Percentiles rank a stretch among this genome's conserved stretches.
These are phyloP conservation scores for Diaporthe citri DNA, from an alignment of 2,329 filamentous ascomycete species.

Conservation along the genomic window DNA sequence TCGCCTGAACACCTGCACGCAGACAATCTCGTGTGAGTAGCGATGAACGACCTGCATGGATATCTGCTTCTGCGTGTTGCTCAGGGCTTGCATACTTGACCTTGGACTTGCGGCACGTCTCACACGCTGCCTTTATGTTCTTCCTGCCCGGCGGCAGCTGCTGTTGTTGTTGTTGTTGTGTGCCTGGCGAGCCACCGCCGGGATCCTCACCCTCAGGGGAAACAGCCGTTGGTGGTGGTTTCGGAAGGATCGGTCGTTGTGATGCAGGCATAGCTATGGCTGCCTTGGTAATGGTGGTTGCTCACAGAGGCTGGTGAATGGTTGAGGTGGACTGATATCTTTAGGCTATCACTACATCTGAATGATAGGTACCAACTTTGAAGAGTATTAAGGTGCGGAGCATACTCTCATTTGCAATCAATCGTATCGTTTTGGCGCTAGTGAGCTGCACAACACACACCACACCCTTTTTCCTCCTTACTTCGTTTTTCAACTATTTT, in stretches of 20 bases:
- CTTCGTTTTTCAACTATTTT: too few relatives aligned
- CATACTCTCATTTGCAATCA: too few relatives aligned
- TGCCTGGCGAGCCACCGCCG: not conserved
- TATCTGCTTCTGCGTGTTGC: not conserved
- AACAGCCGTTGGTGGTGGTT: not conserved
- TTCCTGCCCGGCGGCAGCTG: not conserved
- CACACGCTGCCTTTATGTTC: conserved; percentile 1
- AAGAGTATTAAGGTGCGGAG: not conserved
- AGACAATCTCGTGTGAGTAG: not conserved
- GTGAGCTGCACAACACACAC: too few relatives aligned
- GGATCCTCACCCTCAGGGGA: not conserved
- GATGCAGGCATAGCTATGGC: not conserved
- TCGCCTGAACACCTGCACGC: not conserved
- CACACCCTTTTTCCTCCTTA: too few relatives aligned
- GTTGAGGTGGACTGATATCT: too few relatives aligned
- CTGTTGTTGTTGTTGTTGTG: not conserved
- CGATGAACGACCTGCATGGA: too few relatives aligned
- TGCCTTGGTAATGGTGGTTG: not conserved
- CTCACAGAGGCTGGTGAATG: not conserved
- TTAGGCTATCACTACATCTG: too few relatives aligned
- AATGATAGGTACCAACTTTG: not conserved
- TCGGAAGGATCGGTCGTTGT: conserved; percentile 2
- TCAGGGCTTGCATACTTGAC: conserved; percentile 2
- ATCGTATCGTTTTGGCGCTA: too few relatives aligned
- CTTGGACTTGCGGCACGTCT: conserved; percentile 16